Percentiles rank a stretch among this genome's conserved stretches.
phyloP scores from a whole-genome alignment of 139 green algal genomes.

The Desmodesmus armatus region DNA sequence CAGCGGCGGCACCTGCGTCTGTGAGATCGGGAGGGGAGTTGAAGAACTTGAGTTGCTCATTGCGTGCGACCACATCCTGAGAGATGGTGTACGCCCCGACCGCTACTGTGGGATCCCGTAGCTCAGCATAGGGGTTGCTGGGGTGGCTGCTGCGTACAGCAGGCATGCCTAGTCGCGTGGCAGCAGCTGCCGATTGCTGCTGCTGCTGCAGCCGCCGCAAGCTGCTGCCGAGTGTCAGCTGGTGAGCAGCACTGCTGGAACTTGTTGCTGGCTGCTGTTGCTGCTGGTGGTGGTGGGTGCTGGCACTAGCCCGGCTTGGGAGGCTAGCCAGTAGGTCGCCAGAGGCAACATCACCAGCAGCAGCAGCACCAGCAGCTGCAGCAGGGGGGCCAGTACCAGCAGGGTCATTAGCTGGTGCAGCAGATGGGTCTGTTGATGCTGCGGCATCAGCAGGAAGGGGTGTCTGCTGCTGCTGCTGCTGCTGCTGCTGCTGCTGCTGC shows the following conservation, averaged over 20 bases:
- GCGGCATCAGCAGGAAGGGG: too few species aligned
- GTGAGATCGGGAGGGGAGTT: too few species aligned
- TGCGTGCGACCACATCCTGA: background rate
- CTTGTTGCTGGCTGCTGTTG: background rate
- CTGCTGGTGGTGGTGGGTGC: background rate
- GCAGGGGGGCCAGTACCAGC: background rate
- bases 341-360: background rate
- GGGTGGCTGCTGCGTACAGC: background rate
- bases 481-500: background rate
- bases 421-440: too few species aligned
- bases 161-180: background rate
- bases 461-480: background rate
- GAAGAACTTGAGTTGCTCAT: too few species aligned
- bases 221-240: background rate
- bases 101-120: slow-evolving; percentile 12
- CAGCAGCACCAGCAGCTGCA: background rate
- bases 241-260: background rate
- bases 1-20: background rate
- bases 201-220: background rate
- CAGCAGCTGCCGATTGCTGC: background rate
- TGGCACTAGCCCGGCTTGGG: background rate
- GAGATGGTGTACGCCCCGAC: slow-evolving; percentile 1
- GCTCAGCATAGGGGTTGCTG: slow-evolving; percentile 7
- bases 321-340: background rate
- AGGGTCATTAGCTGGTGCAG: too few species aligned